phyloP scores from a whole-genome alignment of 2,329 filamentous ascomycete species.

The Magnaporthiopsis rhizophila region DNA sequence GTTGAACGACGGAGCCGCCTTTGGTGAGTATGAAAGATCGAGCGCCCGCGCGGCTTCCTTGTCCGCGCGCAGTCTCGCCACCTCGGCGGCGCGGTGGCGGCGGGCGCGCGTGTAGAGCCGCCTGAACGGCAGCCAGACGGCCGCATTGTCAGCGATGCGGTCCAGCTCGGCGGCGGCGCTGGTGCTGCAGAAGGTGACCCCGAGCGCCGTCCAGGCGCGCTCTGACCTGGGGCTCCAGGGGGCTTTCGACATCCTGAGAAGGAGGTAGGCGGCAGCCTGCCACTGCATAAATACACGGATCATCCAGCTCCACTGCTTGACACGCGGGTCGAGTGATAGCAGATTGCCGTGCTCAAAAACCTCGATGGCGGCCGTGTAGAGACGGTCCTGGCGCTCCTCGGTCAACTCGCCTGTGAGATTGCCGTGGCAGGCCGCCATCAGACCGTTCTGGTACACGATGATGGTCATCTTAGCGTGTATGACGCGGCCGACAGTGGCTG shows the following conservation, averaged over 20 bases:
- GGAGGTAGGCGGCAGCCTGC: slow-evolving; percentile 48
- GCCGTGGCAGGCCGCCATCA: slow-evolving; percentile 28
- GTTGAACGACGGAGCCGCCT: slow-evolving; percentile 37
- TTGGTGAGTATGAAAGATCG: slow-evolving; percentile 39
- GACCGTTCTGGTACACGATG: slow-evolving; percentile 42
- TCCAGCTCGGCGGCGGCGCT: slow-evolving; percentile 32
- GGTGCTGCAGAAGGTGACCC: slow-evolving; percentile 20
- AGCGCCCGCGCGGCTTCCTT: slow-evolving; percentile 40
- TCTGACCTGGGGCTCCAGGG: slow-evolving; percentile 26
- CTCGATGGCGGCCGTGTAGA: slow-evolving; percentile 44
- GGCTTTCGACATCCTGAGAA: slow-evolving; percentile 40
- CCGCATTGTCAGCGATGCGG: slow-evolving; percentile 35
- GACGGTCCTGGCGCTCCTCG: slow-evolving; percentile 22
- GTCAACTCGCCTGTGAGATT: slow-evolving; percentile 24
- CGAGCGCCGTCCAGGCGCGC: slow-evolving; percentile 21
- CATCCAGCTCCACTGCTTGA: slow-evolving; percentile 48
- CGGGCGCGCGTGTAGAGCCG: slow-evolving; percentile 46
- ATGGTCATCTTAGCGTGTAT: slow-evolving; percentile 48
- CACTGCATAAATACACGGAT: slow-evolving; percentile 53
- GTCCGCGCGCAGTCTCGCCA: slow-evolving; percentile 38
- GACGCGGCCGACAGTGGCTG: slow-evolving; percentile 38
- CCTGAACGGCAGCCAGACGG: slow-evolving; percentile 45
- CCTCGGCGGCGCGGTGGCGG: slow-evolving; percentile 42
- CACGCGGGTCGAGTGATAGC: slow-evolving; percentile 40
- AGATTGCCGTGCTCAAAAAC: slow-evolving; percentile 48